Evolutionary conservation across 805 yeast species (phyloP), one percentile per base, ranked within the genome.

Genomic region (Saturnispora sanitii): DNA sequence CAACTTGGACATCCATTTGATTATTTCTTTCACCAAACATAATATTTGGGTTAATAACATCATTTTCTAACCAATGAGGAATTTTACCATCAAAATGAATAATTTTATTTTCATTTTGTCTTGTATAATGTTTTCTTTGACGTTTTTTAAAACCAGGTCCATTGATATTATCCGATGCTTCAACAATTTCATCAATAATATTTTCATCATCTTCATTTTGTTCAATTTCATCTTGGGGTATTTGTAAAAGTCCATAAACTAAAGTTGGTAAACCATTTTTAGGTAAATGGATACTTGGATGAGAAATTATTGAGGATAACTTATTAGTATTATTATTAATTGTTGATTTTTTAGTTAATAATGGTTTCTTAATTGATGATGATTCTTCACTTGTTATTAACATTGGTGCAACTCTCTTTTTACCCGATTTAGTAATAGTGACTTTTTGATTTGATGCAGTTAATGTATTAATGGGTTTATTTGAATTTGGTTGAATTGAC

Each of bases 351-450:
- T 12, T 7, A 13, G 17, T 27, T 15, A n/a, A 27, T 21, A 22
- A 9, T n/a, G 38, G 35, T 20, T 37, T 37, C 3, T 16, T 26
- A 2, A 40, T 11, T 40, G 32, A 6, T 26, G 43, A 13, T 23
- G 68, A 55, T 1, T 72, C 52, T 1, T 27, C 30, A 7, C 66
- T 55, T 1, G 88, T 75, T 3, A 82, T 68, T 12, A 82, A 57
- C 18, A 77, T 66, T 4, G 92, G 94, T 1, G 83, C 73, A 2
- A 83, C 86, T 49, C 92, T 61, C 50, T 82, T 82, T 52, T 75
- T 77, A 4, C 92, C 92, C 29, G 80, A 79, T 50, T 83, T 82
- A 1, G 88, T 75, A 4, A 82, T 69, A 2, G 82, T 71, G 1
- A 79, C 70, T 42, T 70, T 61, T 60, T 77, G 71, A 56, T 53